These are phyloP conservation scores for Phytophthora europaea DNA, from an alignment of 352 stramenopile genomes.

Conservation along the genomic window DNA sequence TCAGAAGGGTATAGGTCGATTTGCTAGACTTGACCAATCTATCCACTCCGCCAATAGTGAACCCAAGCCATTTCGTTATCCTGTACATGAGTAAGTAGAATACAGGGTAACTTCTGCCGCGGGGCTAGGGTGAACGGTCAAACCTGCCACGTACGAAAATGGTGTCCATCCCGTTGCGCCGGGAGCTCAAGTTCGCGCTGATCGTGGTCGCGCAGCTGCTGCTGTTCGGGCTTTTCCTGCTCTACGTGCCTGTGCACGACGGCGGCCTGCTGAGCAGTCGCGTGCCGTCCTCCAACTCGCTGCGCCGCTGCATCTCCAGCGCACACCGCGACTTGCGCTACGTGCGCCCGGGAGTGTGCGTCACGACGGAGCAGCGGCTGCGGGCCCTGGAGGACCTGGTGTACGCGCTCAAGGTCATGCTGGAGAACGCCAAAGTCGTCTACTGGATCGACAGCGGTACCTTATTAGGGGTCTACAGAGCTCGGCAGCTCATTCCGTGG, in stretches of 20 bases:
- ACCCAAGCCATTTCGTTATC: no score
- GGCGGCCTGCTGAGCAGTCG: slow-evolving; percentile 19
- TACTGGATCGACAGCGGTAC: slow-evolving; percentile 74
- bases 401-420: slow-evolving; percentile 42
- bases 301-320: slow-evolving; percentile 50
- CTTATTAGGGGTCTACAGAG: slow-evolving; percentile 61
- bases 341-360: slow-evolving; percentile 40
- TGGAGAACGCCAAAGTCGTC: slow-evolving; percentile 44
- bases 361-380: slow-evolving; percentile 47
- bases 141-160: not conserved
- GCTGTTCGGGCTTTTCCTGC: slow-evolving; percentile 51
- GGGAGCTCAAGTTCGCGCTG: slow-evolving; percentile 42
- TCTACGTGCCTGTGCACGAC: slow-evolving; percentile 33
- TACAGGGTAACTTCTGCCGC: no score
- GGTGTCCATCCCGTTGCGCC: slow-evolving; percentile 4
- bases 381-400: slow-evolving; percentile 49
- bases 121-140: no score
- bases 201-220: slow-evolving; percentile 47
- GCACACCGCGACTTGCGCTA: slow-evolving; percentile 50
- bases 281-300: slow-evolving; percentile 31
- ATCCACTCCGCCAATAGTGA: no score
- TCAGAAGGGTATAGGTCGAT: no score
- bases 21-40: no score
- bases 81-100: no score
- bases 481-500: slow-evolving; percentile 54